Evolutionary conservation across 2,329 filamentous ascomycete genomes (phyloP).

Genomic region (Lizonia empirigonia): DNA sequence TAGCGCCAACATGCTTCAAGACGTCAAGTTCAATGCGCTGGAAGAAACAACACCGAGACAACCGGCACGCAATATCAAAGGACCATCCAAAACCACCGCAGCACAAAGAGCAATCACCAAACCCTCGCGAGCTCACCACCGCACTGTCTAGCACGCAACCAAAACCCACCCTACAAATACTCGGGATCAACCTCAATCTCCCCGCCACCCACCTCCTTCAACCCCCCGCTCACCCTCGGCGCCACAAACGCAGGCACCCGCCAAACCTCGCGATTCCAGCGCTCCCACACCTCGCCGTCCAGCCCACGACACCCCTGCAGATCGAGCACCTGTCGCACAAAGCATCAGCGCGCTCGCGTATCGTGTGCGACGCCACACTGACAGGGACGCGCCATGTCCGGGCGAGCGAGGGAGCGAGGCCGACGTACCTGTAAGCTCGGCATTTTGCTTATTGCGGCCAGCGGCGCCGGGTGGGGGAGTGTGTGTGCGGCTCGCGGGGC

Average conservation of each 20-base stretch:
- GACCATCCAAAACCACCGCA: too few relatives aligned
- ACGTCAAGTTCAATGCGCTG: too few relatives aligned
- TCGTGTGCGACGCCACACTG: constrained; percentile 32
- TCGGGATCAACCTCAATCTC: constrained; percentile 46
- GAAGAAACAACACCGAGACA: too few relatives aligned
- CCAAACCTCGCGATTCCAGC: constrained; percentile 34
- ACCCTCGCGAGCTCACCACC: too few relatives aligned
- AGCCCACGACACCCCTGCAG: constrained; percentile 36
- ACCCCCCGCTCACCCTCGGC: constrained; percentile 14
- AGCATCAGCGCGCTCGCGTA: constrained; percentile 21
- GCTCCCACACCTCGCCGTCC: constrained; percentile 26
- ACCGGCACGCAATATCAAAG: too few relatives aligned
- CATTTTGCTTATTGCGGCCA: constrained; percentile 18
- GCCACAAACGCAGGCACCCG: constrained; percentile 31
- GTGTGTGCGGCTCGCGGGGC: background rate
- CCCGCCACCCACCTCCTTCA: constrained; percentile 15
- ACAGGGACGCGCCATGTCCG: too few relatives aligned
- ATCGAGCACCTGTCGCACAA: constrained; percentile 30
- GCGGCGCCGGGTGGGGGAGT: background rate
- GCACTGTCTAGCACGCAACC: too few relatives aligned
- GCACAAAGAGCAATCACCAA: too few relatives aligned
- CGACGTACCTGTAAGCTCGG: constrained; percentile 11
- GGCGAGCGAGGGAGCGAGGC: too few relatives aligned
- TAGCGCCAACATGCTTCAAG: too few relatives aligned
- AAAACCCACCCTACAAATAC: constrained; percentile 27